Conservation (phyloP, 352 stramenopile genomes). For the Phytophthora citrophthora region DNA sequence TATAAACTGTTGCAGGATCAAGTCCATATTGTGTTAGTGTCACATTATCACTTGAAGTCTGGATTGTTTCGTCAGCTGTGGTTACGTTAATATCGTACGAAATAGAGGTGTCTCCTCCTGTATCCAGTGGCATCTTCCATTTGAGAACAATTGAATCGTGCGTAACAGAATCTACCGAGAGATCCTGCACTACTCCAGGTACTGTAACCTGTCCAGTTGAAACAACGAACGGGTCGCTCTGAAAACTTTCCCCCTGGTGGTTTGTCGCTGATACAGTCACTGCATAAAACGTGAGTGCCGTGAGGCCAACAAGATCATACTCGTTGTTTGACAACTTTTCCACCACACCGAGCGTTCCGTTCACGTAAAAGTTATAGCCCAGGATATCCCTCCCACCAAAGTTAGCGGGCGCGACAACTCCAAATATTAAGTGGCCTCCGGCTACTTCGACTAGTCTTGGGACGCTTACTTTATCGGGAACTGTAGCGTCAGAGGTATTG, state of each 20-base stretch:
- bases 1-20: constrained; percentile 34
- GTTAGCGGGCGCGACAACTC: constrained; percentile 39
- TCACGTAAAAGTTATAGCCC: constrained; percentile 38
- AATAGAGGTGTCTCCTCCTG: constrained; percentile 38
- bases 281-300: constrained; percentile 32
- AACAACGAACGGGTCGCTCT: constrained; percentile 34
- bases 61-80: too few species aligned
- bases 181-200: constrained; percentile 30
- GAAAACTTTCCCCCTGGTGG: constrained; percentile 26
- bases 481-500: constrained; percentile 32
- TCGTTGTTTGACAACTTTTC: constrained; percentile 9
- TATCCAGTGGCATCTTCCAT: constrained; percentile 47
- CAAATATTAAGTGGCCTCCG: constrained; percentile 41
- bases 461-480: constrained; percentile 25
- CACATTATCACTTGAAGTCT: not conserved
- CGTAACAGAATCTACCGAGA: constrained; percentile 24
- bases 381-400: constrained; percentile 44
- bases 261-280: constrained; percentile 45
- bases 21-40: constrained; percentile 5
- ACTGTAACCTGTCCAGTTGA: constrained; percentile 25
- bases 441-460: constrained; percentile 31
- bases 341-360: constrained; percentile 10
- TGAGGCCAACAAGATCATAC: constrained; percentile 48
- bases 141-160: constrained; percentile 30
- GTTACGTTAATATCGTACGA: constrained; percentile 22